phyloP scores from a whole-genome alignment of 768 basidiomycete species.

The Leucosporidium creatinivorum region DNA sequence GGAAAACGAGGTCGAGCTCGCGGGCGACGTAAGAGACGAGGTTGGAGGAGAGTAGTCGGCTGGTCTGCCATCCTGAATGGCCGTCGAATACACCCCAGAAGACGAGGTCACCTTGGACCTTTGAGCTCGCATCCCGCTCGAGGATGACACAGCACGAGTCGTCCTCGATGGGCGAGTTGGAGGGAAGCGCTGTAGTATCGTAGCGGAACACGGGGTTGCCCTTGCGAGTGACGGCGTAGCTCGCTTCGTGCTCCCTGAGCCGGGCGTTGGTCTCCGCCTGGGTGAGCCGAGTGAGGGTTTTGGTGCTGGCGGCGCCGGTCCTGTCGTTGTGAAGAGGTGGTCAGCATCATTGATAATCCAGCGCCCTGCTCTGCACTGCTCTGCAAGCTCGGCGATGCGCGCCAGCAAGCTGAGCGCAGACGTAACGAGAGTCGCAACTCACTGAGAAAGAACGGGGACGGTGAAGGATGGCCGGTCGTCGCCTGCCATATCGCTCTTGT shows the following conservation, averaged over 20 bases:
- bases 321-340: neutral
- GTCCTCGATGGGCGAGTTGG: slow-evolving; percentile 90
- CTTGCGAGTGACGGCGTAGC: slow-evolving; percentile 28
- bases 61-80: slow-evolving; percentile 77
- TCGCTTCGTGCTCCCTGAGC: slow-evolving; percentile 33
- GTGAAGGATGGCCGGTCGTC: slow-evolving; percentile 18
- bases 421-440: slow-evolving; percentile 1
- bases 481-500: neutral
- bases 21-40: slow-evolving; percentile 76
- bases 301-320: slow-evolving; percentile 20
- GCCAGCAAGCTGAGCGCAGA: neutral
- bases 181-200: slow-evolving; percentile 67
- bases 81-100: slow-evolving; percentile 51
- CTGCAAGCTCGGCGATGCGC: neutral
- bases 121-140: slow-evolving; percentile 24
- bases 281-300: slow-evolving; percentile 29
- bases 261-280: slow-evolving; percentile 22
- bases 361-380: neutral
- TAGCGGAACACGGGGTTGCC: slow-evolving; percentile 43
- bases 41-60: slow-evolving; percentile 68
- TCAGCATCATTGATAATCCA: neutral
- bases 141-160: slow-evolving; percentile 43
- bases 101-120: slow-evolving; percentile 26
- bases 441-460: slow-evolving; percentile 29
- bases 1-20: slow-evolving; percentile 51